These are phyloP conservation scores for Debaryomycetaceae sp. DNA, from an alignment of 1,139 yeast species.

Conservation along the genomic window DNA sequence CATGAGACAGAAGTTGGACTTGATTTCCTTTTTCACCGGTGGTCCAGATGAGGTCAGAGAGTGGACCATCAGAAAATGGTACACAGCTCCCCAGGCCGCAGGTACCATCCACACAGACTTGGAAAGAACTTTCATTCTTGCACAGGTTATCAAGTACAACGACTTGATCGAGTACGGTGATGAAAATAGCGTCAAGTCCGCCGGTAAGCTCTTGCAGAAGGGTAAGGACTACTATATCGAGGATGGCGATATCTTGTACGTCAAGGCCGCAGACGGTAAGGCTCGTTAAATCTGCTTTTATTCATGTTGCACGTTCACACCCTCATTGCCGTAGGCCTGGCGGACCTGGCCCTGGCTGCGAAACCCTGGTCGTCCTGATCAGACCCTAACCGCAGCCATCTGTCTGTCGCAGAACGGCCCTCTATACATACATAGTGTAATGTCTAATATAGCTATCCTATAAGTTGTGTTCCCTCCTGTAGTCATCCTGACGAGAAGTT, in stretches of 20 bases:
- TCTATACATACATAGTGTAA: no score
- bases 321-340: no score
- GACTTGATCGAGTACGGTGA: conserved; percentile 76
- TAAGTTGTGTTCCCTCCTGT: no score
- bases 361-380: no score
- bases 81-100: conserved; percentile 86
- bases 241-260: conserved; percentile 81
- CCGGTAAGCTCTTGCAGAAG: conserved; percentile 89
- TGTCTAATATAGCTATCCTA: no score
- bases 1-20: conserved; percentile 81
- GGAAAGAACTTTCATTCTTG: conserved; percentile 49
- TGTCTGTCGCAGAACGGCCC: no score
- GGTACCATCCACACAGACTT: conserved; percentile 75
- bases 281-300: conserved; percentile 38
- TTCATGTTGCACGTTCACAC: background rate
- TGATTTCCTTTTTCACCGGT: conserved; percentile 80
- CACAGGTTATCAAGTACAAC: conserved; percentile 45
- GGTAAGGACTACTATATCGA: conserved; percentile 95
- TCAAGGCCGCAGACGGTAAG: conserved; percentile 97
- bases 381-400: no score
- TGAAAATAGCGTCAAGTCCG: conserved; percentile 83
- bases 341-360: no score
- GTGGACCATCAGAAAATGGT: conserved; percentile 84
- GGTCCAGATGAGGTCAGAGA: conserved; percentile 87
- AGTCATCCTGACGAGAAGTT: no score